Conservation (phyloP, 1,139 yeast species). For the Spencermartinsiella ligniputridi region DNA sequence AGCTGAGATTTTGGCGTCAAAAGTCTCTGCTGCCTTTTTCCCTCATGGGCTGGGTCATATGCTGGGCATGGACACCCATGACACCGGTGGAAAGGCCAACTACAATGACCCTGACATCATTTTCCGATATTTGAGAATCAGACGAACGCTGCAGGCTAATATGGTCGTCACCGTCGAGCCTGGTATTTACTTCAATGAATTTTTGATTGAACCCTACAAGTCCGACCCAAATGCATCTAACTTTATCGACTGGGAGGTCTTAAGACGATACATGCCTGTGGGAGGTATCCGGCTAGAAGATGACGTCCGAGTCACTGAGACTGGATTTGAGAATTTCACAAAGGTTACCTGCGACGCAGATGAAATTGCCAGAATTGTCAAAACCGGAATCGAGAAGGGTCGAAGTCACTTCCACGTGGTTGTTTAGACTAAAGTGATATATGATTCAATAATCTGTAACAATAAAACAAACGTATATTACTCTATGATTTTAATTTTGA, state of each 20-base stretch:
- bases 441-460: too few species aligned
- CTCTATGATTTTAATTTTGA: not conserved
- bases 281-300: constrained; percentile 98
- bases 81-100: constrained; percentile 84
- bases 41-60: constrained; percentile 97
- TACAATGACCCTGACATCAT: constrained; percentile 77
- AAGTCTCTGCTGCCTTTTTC: constrained; percentile 72
- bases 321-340: constrained; percentile 79
- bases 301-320: constrained; percentile 71
- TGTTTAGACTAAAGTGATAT: constrained; percentile 22
- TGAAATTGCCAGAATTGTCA: constrained; percentile 73
- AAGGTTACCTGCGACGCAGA: constrained; percentile 78
- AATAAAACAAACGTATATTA: too few species aligned
- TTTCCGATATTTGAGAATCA: constrained; percentile 69
- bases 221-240: constrained; percentile 53
- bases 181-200: constrained; percentile 86
- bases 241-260: constrained; percentile 59
- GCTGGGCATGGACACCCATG: constrained; percentile 94
- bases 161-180: constrained; percentile 97
- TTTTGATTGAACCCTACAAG: constrained; percentile 62
- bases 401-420: constrained; percentile 61
- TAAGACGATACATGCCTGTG: constrained; percentile 75
- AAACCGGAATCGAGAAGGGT: constrained; percentile 63
- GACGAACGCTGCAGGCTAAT: constrained; percentile 64
- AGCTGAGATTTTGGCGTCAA: constrained; percentile 64